Evolutionary conservation across 106 monocot species (phyloP).

Genomic region (Iris macrosiphon): DNA sequence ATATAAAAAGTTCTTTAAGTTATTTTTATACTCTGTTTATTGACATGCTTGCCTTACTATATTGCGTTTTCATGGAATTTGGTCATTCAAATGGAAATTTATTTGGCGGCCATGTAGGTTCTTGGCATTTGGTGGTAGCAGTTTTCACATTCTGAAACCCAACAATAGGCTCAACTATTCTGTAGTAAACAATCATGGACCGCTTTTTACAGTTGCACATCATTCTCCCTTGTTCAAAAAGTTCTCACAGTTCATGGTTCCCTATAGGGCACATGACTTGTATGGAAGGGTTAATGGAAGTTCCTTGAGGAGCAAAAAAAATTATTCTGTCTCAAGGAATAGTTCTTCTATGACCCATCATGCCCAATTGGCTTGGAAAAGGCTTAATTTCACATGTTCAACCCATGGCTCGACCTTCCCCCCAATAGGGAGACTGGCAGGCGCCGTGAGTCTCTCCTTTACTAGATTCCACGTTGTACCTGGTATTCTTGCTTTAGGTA

Average conservation of each 20-base stretch:
- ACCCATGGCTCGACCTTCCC: constrained; percentile 3
- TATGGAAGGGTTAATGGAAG: not conserved
- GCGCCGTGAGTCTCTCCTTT: constrained; percentile 32
- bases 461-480: constrained; percentile 37
- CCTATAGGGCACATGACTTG: constrained; percentile 7
- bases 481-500: constrained; percentile 31
- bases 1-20: no score
- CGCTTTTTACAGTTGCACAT: constrained; percentile 7
- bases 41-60: no score
- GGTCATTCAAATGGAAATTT: no score
- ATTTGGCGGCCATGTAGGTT: constrained; percentile 24
- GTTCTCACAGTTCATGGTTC: constrained; percentile 25
- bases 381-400: constrained; percentile 11
- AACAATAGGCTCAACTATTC: constrained; percentile 16
- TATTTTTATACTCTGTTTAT: no score
- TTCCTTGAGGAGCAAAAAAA: constrained; percentile 14
- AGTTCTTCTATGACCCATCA: constrained; percentile 5
- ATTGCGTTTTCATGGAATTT: no score
- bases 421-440: constrained; percentile 22
- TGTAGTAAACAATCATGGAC: constrained; percentile 25
- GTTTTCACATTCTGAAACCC: constrained; percentile 19
- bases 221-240: constrained; percentile 20
- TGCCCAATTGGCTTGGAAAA: constrained; percentile 30
- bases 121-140: constrained; percentile 23
- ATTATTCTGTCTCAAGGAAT: constrained; percentile 2